These are phyloP conservation scores for Brettanomyces naardenensis DNA, from an alignment of 805 yeast genomes.

Conservation along the genomic window DNA sequence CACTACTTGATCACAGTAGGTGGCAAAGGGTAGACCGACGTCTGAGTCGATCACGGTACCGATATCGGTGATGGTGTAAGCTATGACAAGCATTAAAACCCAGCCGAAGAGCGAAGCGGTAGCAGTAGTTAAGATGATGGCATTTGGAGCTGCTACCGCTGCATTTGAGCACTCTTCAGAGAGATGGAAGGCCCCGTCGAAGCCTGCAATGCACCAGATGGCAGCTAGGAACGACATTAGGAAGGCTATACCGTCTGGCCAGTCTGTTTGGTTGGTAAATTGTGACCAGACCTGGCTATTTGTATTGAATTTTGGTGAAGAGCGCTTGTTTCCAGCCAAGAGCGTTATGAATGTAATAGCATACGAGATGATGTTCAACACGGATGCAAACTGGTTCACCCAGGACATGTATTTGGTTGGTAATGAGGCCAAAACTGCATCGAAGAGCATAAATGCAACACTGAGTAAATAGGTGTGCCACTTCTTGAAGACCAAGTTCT, in stretches of 20 bases:
- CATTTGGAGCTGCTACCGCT: conserved; percentile 53
- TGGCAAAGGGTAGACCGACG: conserved; percentile 53
- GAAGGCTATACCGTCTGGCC: conserved; percentile 54
- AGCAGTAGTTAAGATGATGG: conserved; percentile 50
- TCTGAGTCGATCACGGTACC: conserved; percentile 37
- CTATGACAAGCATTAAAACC: conserved; percentile 49
- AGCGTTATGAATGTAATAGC: conserved; percentile 46
- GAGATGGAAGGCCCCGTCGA: conserved; percentile 67
- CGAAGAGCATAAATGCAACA: conserved; percentile 39
- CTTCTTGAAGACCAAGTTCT: conserved; percentile 31
- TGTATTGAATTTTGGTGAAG: conserved; percentile 40
- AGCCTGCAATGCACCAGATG: conserved; percentile 69
- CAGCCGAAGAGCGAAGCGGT: conserved; percentile 51
- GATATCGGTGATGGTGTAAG: conserved; percentile 50
- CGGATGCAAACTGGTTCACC: conserved; percentile 42
- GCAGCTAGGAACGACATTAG: conserved; percentile 53
- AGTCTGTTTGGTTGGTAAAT: conserved; percentile 49
- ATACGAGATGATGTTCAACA: conserved; percentile 41
- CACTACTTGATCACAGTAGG: conserved; percentile 44
- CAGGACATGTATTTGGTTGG: conserved; percentile 49
- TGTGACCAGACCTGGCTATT: conserved; percentile 45
- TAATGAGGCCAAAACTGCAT: conserved; percentile 39
- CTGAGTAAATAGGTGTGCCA: conserved; percentile 47
- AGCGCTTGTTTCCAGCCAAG: conserved; percentile 38
- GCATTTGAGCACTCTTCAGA: conserved; percentile 70